These are phyloP conservation scores for Venturia asperata DNA, from an alignment of 2,329 filamentous ascomycete species.

Conservation along the genomic window DNA sequence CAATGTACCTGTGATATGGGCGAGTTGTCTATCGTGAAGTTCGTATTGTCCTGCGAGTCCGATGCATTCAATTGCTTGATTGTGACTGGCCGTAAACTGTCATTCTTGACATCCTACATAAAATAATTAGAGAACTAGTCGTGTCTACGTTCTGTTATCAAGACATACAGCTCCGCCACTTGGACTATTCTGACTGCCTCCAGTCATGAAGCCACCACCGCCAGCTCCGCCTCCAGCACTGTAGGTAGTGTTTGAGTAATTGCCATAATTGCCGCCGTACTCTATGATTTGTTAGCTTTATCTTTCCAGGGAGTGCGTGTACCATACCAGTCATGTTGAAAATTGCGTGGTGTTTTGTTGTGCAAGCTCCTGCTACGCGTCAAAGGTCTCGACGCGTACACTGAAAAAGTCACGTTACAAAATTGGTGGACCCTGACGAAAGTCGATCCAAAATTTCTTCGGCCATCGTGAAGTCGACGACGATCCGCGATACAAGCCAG, in stretches of 20 bases:
- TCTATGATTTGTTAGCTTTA: background rate
- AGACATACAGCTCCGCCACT: conserved; percentile 29
- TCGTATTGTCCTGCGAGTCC: conserved; percentile 64
- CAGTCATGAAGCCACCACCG: conserved; percentile 55
- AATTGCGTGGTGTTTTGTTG: background rate
- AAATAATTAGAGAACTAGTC: background rate
- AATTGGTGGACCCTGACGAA: conserved; percentile 7
- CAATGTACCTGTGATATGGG: conserved; percentile 53
- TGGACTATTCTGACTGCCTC: conserved; percentile 42
- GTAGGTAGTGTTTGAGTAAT: conserved; percentile 51
- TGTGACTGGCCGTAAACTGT: conserved; percentile 86
- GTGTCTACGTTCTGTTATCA: background rate
- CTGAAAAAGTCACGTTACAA: background rate
- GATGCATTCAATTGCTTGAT: conserved; percentile 91
- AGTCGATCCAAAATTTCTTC: conserved; percentile 8
- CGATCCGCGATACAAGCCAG: background rate
- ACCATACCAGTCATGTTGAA: conserved; percentile 11
- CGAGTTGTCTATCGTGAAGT: conserved; percentile 75
- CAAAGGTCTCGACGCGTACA: background rate
- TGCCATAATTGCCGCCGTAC: conserved; percentile 31
- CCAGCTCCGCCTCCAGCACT: conserved; percentile 48
- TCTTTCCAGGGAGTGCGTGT: background rate
- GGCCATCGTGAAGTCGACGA: background rate
- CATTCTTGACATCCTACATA: conserved; percentile 45
- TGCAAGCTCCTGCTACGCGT: background rate